These are phyloP conservation scores for Aurantiochytrium sp. DNA, from an alignment of 108 stramenopile species.

Conservation along the genomic window DNA sequence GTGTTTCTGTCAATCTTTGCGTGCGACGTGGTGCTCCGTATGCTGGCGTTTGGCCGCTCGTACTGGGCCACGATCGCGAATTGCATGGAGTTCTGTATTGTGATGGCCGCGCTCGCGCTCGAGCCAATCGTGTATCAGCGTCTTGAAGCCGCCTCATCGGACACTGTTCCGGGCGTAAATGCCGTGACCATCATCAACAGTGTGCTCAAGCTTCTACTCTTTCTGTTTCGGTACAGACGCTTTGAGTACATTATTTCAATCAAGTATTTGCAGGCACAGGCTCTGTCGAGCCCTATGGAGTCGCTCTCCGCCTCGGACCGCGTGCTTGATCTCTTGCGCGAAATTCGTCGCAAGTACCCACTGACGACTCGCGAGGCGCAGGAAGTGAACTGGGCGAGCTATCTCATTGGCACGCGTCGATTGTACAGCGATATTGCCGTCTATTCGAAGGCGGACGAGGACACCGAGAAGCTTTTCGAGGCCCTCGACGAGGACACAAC, in stretches of 20 bases:
- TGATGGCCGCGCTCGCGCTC: background rate
- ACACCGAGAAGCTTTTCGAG: background rate
- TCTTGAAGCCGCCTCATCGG: background rate
- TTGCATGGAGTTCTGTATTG: background rate
- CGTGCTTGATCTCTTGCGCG: background rate
- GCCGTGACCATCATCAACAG: background rate
- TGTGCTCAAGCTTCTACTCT: background rate
- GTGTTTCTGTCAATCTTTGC: background rate
- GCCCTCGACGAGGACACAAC: constrained; percentile 3
- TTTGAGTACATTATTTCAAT: background rate
- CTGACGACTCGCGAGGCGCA: background rate
- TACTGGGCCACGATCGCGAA: background rate
- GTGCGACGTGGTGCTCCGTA: background rate
- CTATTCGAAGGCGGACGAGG: background rate
- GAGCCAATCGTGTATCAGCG: background rate
- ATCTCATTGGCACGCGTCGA: background rate
- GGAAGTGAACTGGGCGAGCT: background rate
- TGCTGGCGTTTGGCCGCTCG: background rate
- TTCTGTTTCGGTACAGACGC: background rate
- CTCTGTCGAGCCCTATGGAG: background rate
- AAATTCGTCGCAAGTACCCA: background rate
- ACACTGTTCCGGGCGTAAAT: background rate
- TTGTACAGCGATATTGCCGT: background rate
- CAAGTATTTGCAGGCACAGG: background rate
- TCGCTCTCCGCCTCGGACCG: background rate